Base-by-base conservation (phyloP, 805 yeast genomes). In the Kodamaea hsintzibuensis region DNA sequence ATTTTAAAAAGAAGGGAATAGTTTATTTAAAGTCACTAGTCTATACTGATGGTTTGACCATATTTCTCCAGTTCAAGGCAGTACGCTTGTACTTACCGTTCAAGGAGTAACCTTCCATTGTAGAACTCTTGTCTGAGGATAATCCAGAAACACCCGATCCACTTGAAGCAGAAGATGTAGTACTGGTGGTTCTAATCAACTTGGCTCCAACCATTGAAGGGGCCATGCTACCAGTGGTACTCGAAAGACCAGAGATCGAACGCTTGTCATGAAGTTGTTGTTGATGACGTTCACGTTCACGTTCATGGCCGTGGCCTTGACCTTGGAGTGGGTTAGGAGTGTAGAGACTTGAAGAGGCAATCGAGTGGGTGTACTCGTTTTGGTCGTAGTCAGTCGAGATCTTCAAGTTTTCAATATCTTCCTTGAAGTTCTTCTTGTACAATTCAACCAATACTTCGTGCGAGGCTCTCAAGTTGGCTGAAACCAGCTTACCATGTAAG, bases 391-490 rank as follows among this genome's bases (percentile, higher is more conserved):
- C 71, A 19, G 77, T 71, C 19, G 66, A 60, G 50, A 74, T 65
- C 53, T 71, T 67, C 63, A 81, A 69, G 17, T 60, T 60, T 33
- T 63, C 73, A 53, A 91, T 85, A 60, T 91, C 97, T 6, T 73
- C 78, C 25, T 73, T 72, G 69, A 91, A 91, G 65, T 90, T 89
- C 70, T 80, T 80, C 58, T 77, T 77, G 72, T 82, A 89, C 54
- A 90, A 69, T 35, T 78, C 81, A 39, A 83, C 79, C 70, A 91
- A 74, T 12, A 84, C 79, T n/a, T 80, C 81, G 63, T 91, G 97
- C 18, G 89, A 80, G 1, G 81, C 79, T 59, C 73, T 79, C 74
- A 89, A 74, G 10, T 75, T 64, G 1, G 76, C 64, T 1, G 88
- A 82, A 13, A 88, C 78, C 55, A 88, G 73, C 59, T 81, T 77